Evolutionary conservation across 192 early-diverging fungal species (phyloP).

Genomic region (Mortierella antarctica): DNA sequence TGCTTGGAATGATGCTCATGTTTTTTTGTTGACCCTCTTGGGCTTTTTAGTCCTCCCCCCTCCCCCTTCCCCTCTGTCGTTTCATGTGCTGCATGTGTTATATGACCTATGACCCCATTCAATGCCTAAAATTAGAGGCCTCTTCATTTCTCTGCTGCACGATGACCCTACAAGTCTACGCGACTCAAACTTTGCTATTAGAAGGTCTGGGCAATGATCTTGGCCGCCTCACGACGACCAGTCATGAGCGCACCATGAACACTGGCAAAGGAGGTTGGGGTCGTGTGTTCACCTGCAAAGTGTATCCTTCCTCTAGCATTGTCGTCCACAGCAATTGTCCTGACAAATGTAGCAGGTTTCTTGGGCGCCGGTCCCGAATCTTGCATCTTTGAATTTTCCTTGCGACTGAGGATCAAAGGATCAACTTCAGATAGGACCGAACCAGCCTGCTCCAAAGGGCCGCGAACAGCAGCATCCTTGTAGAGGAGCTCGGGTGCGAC

Average conservation of each 20-base stretch:
- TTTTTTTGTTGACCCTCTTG: too few relatives aligned
- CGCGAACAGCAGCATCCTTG: neutral
- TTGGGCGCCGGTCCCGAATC: neutral
- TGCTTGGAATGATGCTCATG: too few relatives aligned
- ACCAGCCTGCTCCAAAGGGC: neutral
- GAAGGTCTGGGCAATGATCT: conserved; percentile 30
- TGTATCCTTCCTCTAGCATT: conserved; percentile 27
- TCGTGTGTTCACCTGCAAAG: conserved; percentile 61
- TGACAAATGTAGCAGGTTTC: conserved; percentile 6
- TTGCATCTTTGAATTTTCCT: neutral
- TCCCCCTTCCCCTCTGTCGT: too few relatives aligned
- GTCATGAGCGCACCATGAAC: conserved; percentile 61
- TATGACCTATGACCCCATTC: too few relatives aligned
- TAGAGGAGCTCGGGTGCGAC: neutral
- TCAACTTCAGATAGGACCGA: neutral
- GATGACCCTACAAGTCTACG: neutral
- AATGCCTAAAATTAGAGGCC: neutral
- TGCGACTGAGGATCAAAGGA: neutral
- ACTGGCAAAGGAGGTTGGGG: conserved; percentile 55
- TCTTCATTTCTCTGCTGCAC: too few relatives aligned
- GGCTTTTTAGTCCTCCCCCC: too few relatives aligned
- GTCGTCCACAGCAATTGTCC: conserved; percentile 32
- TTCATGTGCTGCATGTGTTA: too few relatives aligned
- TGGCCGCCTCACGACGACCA: conserved; percentile 52
- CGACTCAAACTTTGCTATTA: neutral